phyloP scores from a whole-genome alignment of 208 protist genomes.

The Crithidia sp. region DNA sequence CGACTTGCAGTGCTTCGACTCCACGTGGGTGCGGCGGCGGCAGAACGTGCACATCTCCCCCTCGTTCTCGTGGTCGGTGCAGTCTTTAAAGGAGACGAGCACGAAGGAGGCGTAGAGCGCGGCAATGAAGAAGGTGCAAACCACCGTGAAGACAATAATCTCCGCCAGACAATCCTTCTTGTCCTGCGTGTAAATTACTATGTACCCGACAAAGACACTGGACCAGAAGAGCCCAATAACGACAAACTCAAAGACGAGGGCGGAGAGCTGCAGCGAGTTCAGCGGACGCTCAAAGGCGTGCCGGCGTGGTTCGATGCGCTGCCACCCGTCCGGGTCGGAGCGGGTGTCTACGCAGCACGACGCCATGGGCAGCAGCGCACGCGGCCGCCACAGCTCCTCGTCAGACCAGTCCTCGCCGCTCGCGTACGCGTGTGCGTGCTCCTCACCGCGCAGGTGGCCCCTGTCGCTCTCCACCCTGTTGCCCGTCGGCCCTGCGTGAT shows the following conservation, averaged over 20 bases:
- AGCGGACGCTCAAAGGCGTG: slow-evolving; percentile 76
- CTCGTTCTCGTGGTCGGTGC: slow-evolving; percentile 50
- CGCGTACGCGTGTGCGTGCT: slow-evolving; percentile 1
- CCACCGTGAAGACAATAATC: slow-evolving; percentile 47
- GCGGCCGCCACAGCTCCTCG: neutral
- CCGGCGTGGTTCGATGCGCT: slow-evolving; percentile 43
- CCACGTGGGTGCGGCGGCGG: slow-evolving; percentile 46
- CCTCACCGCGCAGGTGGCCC: slow-evolving; percentile 10
- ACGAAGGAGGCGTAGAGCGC: slow-evolving; percentile 29
- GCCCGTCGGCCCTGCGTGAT: neutral
- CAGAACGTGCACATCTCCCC: slow-evolving; percentile 78
- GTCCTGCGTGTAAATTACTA: slow-evolving; percentile 49
- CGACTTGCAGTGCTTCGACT: slow-evolving; percentile 88
- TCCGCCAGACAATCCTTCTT: slow-evolving; percentile 40
- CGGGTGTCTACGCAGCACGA: slow-evolving; percentile 62
- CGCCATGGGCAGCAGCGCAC: slow-evolving; percentile 14
- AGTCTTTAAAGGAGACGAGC: slow-evolving; percentile 66
- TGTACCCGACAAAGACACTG: slow-evolving; percentile 47
- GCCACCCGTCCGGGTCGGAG: slow-evolving; percentile 55
- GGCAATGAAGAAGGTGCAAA: slow-evolving; percentile 22
- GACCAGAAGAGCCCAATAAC: slow-evolving; percentile 56
- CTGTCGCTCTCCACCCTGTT: slow-evolving; percentile 17
- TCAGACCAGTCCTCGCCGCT: slow-evolving; percentile 18
- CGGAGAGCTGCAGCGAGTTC: slow-evolving; percentile 65
- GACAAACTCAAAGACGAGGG: slow-evolving; percentile 47